Evolutionary conservation across 2,329 filamentous ascomycete species (phyloP), one percentile per base, ranked within the genome.

Genomic region (Zymoseptoria brevis): DNA sequence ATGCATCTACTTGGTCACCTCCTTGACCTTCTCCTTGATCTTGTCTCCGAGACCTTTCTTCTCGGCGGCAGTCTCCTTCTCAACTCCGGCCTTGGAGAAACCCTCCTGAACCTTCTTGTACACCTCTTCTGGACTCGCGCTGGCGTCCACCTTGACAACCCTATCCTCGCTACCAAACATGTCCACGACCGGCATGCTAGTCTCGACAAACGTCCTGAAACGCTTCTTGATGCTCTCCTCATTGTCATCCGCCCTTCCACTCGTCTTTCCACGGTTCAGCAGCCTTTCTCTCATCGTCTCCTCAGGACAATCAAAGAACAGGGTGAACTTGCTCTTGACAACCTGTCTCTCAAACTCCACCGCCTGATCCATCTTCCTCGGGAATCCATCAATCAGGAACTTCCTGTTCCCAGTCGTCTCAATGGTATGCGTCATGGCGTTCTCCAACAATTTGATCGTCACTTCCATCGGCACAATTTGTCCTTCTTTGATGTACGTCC

Each of bases 401-500:
- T 88, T 85, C 56, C 83, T 83, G 73, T 85, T 87, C 64, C 71
- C 73, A 7, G 78, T 75, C 58, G 80, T 76, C 58, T 80, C 71
- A 56, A 96, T 83, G 11, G 83, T 81, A 8, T 82, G 84, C 58
- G 81, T 81, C 90, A 99, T 97, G 60, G 92, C 90, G 75, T 96
- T 96, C 77, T 96, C 92, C 50, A 99, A 83, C 41, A 99, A 79
- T 69, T 92, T 87, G 60, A 99, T 88, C 4, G 94, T 99, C 55
- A 97, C 91, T 75, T 97, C 93, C 90, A 96, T 96, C n/a, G 94
- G 94, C 64, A 99, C 94, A 75, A 99, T 99, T 68, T 86, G 86
- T 60, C 94, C 94, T 73, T 99, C 87, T 72, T 88, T 89, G 81
- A 99, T 99, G 79, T 94, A 92, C 68, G 87, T 83, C 74, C 87